Conservation (phyloP, 495 filamentous ascomycete genomes). For the Daldinia decipiens region DNA sequence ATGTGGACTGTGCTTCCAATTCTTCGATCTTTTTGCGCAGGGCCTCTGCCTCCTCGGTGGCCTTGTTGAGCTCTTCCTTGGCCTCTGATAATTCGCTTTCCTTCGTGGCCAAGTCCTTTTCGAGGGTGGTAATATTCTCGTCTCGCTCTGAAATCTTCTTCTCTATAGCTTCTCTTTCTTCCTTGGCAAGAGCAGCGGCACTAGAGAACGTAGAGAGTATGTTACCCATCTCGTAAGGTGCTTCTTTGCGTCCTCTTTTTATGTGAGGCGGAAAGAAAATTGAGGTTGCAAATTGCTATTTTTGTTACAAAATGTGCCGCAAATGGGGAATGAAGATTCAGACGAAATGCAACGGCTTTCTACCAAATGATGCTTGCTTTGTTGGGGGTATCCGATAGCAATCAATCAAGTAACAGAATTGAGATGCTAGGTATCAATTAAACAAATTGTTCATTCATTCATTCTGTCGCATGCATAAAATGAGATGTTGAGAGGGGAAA, state of each 20-base stretch:
- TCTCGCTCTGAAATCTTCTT: constrained; percentile 51
- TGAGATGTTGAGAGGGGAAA: constrained; percentile 24
- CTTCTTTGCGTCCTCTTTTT: background rate
- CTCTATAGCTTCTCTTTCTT: constrained; percentile 54
- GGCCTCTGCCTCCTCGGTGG: constrained; percentile 44
- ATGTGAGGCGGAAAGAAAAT: background rate
- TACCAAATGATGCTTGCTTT: constrained; percentile 18
- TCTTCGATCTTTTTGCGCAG: constrained; percentile 43
- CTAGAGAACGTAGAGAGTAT: constrained; percentile 39
- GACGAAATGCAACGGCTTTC: constrained; percentile 8
- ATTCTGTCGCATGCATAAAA: constrained; percentile 40
- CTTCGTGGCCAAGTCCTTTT: constrained; percentile 56
- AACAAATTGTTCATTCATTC: constrained; percentile 32
- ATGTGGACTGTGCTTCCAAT: constrained; percentile 26
- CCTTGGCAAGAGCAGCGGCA: constrained; percentile 38
- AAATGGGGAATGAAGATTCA: background rate
- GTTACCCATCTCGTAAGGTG: constrained; percentile 37
- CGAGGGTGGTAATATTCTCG: constrained; percentile 54
- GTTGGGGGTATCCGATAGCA: constrained; percentile 21
- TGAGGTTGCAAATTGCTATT: constrained; percentile 2
- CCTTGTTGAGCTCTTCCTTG: constrained; percentile 48
- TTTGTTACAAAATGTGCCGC: background rate
- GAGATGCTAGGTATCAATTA: constrained; percentile 21
- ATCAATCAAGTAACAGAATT: constrained; percentile 43
- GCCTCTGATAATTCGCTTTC: constrained; percentile 59